phyloP scores from a whole-genome alignment of 2,329 filamentous ascomycete genomes.

The Periconia digitata region DNA sequence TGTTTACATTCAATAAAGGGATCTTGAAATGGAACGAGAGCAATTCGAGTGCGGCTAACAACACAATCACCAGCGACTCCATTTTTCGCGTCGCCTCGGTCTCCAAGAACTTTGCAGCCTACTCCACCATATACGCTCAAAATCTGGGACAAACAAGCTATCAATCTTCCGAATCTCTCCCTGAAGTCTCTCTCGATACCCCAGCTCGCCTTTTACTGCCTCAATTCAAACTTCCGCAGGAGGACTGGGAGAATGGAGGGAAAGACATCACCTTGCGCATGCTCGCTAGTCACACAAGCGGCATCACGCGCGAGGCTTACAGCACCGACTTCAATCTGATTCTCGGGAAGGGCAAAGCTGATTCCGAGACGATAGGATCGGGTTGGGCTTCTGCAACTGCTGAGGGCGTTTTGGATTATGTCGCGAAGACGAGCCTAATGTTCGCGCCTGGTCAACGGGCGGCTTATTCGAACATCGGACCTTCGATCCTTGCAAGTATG shows the following conservation, averaged over 20 bases:
- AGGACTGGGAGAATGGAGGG: constrained; percentile 34
- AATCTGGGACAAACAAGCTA: constrained; percentile 7
- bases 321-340: constrained; percentile 34
- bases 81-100: constrained; percentile 33
- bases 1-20: constrained; percentile 31
- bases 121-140: constrained; percentile 24
- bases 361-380: constrained; percentile 26
- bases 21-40: constrained; percentile 35
- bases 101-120: constrained; percentile 31
- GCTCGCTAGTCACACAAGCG: constrained; percentile 36
- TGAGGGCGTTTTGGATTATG: constrained; percentile 19
- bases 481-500: constrained; percentile 27
- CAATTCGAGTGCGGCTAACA: neutral
- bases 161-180: neutral
- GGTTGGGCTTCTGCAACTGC: constrained; percentile 24
- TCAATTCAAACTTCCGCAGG: constrained; percentile 19
- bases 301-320: constrained; percentile 32
- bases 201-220: constrained; percentile 25
- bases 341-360: constrained; percentile 22
- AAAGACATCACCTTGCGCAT: constrained; percentile 34
- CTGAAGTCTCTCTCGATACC: constrained; percentile 22
- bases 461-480: constrained; percentile 33
- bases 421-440: constrained; percentile 25
- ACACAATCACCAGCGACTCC: constrained; percentile 28
- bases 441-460: constrained; percentile 33